Percentiles rank a stretch among this genome's conserved stretches.
phyloP scores from a whole-genome alignment of 441 rosid genomes.

The Codiaeum variegatum region DNA sequence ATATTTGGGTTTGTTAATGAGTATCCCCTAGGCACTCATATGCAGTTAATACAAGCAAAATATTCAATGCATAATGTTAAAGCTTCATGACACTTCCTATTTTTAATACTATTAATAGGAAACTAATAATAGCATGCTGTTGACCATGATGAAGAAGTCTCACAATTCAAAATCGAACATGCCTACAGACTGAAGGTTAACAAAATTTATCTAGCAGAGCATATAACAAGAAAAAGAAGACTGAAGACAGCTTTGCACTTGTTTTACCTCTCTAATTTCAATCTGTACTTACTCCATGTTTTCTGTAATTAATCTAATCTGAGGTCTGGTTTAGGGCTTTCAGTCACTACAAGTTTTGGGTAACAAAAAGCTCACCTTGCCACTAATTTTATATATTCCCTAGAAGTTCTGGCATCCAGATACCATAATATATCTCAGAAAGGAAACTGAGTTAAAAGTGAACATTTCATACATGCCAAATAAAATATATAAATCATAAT shows the following conservation, averaged over 20 bases:
- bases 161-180: neutral
- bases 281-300: neutral
- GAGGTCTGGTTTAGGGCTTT: neutral
- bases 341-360: neutral
- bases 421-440: neutral
- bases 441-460: neutral
- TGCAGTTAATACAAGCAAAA: too few species aligned
- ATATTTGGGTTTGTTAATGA: too few species aligned
- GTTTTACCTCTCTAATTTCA: neutral
- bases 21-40: too few species aligned
- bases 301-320: neutral
- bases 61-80: too few species aligned
- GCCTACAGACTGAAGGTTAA: neutral
- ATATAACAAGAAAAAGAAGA: neutral
- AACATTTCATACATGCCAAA: conserved; percentile 13
- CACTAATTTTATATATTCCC: neutral
- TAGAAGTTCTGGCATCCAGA: neutral
- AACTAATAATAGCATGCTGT: neutral
- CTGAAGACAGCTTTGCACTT: neutral
- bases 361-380: neutral
- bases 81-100: too few species aligned
- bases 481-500: conserved; percentile 19
- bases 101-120: too few species aligned
- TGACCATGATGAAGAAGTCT: neutral
- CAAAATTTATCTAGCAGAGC: neutral